Evolutionary conservation across 2,329 filamentous ascomycete species (phyloP).

Genomic region (Clarireedia sp.): DNA sequence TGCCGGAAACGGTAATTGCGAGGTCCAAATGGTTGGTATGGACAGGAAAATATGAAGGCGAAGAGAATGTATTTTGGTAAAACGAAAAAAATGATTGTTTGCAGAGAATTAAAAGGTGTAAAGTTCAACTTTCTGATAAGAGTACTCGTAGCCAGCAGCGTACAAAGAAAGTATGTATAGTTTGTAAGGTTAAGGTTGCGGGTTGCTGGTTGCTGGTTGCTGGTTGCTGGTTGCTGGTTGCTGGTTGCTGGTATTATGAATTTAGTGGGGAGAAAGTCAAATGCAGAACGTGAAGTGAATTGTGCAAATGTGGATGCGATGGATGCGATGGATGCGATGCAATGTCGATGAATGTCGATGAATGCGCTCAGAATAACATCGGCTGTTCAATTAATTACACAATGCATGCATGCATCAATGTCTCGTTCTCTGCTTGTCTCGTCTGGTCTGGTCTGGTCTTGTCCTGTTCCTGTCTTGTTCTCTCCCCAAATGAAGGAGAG

Average conservation of each 20-base stretch:
- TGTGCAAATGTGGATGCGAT: no score
- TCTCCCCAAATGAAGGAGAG: no score
- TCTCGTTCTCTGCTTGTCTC: no score
- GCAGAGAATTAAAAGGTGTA: slow-evolving; percentile 9
- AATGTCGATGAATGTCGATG: no score
- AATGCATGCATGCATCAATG: no score
- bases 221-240: no score
- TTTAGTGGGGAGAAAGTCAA: neutral
- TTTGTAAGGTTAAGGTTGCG: neutral
- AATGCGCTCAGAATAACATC: no score
- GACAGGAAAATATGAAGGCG: neutral
- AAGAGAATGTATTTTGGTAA: slow-evolving; percentile 1
- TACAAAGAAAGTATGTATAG: neutral
- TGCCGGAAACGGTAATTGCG: neutral
- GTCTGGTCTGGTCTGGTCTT: no score
- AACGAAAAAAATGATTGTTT: neutral
- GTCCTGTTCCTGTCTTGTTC: no score
- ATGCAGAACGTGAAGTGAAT: neutral
- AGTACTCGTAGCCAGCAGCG: neutral
- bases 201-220: no score
- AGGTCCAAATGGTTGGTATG: neutral
- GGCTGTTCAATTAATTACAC: no score
- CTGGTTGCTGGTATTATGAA: neutral
- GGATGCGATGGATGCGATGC: no score
- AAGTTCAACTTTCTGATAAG: slow-evolving; percentile 5